These are phyloP conservation scores for Debaryomycetaceae sp. DNA, from an alignment of 1,139 yeast species.

Conservation along the genomic window DNA sequence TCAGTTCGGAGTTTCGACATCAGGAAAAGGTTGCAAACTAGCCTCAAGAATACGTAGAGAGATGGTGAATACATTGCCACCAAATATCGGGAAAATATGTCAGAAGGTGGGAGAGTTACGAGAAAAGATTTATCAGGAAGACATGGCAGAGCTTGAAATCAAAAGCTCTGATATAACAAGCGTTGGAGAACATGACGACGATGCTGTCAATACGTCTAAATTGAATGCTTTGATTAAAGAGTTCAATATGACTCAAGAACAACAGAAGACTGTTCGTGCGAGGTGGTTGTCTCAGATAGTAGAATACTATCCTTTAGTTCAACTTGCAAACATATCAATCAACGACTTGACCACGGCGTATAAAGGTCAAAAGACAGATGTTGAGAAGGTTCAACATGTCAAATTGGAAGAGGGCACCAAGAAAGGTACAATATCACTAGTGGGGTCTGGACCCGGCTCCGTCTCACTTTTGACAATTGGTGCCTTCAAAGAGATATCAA, in stretches of 20 bases:
- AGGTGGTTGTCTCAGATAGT: slow-evolving; percentile 89
- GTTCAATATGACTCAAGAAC: slow-evolving; percentile 50
- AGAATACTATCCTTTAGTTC: slow-evolving; percentile 79
- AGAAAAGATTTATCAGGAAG: slow-evolving; percentile 52
- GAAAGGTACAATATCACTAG: slow-evolving; percentile 65
- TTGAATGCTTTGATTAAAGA: slow-evolving; percentile 64
- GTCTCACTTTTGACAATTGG: slow-evolving; percentile 79
- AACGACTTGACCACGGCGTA: slow-evolving; percentile 52
- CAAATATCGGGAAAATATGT: slow-evolving; percentile 67
- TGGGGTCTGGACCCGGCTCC: slow-evolving; percentile 95
- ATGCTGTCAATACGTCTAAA: slow-evolving; percentile 55
- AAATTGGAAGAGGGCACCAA: slow-evolving; percentile 6
- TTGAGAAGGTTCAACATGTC: not conserved
- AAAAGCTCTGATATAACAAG: slow-evolving; percentile 18
- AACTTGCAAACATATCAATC: slow-evolving; percentile 55
- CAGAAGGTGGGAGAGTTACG: slow-evolving; percentile 66
- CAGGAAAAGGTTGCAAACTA: slow-evolving; percentile 86
- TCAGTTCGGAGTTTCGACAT: slow-evolving; percentile 81
- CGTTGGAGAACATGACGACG: slow-evolving; percentile 66
- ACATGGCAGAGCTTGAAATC: slow-evolving; percentile 26
- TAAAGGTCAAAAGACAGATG: slow-evolving; percentile 6
- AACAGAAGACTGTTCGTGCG: slow-evolving; percentile 57
- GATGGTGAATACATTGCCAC: slow-evolving; percentile 61
- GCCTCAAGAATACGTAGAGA: slow-evolving; percentile 81
- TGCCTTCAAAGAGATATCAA: slow-evolving; percentile 74